Evolutionary conservation across 78 protist genomes (phyloP).

Genomic region (Dictyostelium intermedium): DNA sequence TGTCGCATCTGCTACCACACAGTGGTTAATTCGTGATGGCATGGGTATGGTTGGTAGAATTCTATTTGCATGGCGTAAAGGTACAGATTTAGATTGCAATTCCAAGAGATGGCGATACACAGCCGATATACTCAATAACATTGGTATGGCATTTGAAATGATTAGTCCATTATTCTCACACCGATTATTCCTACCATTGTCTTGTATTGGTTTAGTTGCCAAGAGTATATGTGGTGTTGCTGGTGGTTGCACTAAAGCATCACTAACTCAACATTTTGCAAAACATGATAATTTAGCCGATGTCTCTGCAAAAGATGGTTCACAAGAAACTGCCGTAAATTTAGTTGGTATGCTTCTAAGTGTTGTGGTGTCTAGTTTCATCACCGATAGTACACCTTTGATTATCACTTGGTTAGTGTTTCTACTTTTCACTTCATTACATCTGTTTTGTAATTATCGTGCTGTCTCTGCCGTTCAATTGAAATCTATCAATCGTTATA

Average conservation of each 20-base stretch:
- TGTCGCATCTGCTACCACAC: conserved; percentile 49
- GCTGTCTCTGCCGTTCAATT: conserved; percentile 44
- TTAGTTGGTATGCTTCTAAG: conserved; percentile 55
- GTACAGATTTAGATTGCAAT: conserved; percentile 68
- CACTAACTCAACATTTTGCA: conserved; percentile 72
- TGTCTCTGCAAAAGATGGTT: conserved; percentile 84
- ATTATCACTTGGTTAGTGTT: not conserved
- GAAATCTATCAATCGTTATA: conserved; percentile 35
- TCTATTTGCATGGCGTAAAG: conserved; percentile 32
- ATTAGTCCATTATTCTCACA: conserved; percentile 17
- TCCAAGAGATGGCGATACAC: conserved; percentile 78
- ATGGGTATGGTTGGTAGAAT: conserved; percentile 74
- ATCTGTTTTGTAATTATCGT: conserved; percentile 50
- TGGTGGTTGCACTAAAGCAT: conserved; percentile 80
- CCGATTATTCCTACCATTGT: conserved; percentile 2
- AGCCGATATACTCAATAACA: conserved; percentile 78
- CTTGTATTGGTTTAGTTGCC: conserved; percentile 14
- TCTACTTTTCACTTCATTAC: not conserved
- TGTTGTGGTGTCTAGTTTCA: not conserved
- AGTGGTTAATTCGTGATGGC: conserved; percentile 68
- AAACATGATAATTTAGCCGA: conserved; percentile 78
- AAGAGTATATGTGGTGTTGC: conserved; percentile 78
- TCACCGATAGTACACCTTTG: not conserved
- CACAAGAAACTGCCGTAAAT: conserved; percentile 71
- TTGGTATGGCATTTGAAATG: conserved; percentile 83